These are phyloP conservation scores for Leptodontidium sp. DNA, from an alignment of 2,329 filamentous ascomycete genomes.

Conservation along the genomic window DNA sequence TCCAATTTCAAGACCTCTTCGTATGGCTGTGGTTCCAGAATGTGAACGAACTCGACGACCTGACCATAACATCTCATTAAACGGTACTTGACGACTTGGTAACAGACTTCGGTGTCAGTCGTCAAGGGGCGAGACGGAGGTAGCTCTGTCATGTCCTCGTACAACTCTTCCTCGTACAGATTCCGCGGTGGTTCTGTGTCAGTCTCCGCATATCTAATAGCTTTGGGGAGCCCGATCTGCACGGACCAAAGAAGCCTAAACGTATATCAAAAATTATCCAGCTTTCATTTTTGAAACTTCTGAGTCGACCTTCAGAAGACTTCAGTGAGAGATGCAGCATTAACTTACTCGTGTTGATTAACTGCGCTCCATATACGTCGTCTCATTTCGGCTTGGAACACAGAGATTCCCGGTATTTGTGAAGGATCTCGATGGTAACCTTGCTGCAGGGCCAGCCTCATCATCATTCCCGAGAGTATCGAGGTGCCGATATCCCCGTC, in stretches of 20 bases:
- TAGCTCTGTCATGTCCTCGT: slow-evolving; percentile 60
- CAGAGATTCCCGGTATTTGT: slow-evolving; percentile 57
- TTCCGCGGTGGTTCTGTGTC: slow-evolving; percentile 71
- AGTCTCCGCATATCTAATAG: slow-evolving; percentile 69
- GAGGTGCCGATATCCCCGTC: slow-evolving; percentile 65
- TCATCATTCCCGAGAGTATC: slow-evolving; percentile 57
- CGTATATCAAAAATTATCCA: not conserved
- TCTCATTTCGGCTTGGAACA: slow-evolving; percentile 68
- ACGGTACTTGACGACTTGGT: slow-evolving; percentile 59
- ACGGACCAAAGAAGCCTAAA: slow-evolving; percentile 63
- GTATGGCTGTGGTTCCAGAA: slow-evolving; percentile 57
- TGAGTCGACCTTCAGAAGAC: not conserved
- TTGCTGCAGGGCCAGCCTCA: slow-evolving; percentile 65
- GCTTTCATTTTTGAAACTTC: not conserved
- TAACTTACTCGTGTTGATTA: slow-evolving; percentile 60
- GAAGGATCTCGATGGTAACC: slow-evolving; percentile 65
- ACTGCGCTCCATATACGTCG: slow-evolving; percentile 64
- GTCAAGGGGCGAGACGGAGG: slow-evolving; percentile 63
- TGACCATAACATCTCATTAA: slow-evolving; percentile 59
- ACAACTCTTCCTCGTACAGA: slow-evolving; percentile 71
- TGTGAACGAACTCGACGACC: slow-evolving; percentile 60
- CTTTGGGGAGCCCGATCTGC: slow-evolving; percentile 71
- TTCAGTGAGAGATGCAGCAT: not conserved
- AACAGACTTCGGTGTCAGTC: slow-evolving; percentile 66
- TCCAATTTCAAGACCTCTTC: slow-evolving; percentile 60